Percentiles rank a stretch among this genome's conserved stretches.
These are phyloP conservation scores for Macaranga tanarius DNA, from an alignment of 441 rosid species.

Conservation along the genomic window DNA sequence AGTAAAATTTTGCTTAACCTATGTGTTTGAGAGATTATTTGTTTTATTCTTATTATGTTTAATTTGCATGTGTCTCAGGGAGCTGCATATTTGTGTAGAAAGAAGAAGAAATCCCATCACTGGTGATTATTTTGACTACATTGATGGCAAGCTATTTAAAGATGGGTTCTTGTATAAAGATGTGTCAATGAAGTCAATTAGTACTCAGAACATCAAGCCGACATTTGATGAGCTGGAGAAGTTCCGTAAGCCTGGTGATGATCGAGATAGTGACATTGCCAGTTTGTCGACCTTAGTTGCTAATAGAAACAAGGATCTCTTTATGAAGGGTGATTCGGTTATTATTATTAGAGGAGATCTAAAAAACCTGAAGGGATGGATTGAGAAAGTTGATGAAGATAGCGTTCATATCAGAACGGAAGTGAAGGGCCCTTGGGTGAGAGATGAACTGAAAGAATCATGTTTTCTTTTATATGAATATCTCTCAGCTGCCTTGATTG, in stretches of 20 bases:
- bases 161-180: constrained; percentile 88
- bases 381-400: constrained; percentile 97
- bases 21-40: constrained; percentile 7
- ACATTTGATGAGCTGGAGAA: constrained; percentile 97
- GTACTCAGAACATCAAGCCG: constrained; percentile 71
- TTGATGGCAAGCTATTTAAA: constrained; percentile 79
- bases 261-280: constrained; percentile 63
- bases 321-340: constrained; percentile 97
- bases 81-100: constrained; percentile 89
- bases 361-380: constrained; percentile 93
- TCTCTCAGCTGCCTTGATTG: too few species aligned
- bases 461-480: not conserved
- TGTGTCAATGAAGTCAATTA: constrained; percentile 89
- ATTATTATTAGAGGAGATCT: constrained; percentile 93
- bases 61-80: constrained; percentile 48
- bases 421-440: constrained; percentile 93
- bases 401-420: constrained; percentile 85
- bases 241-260: constrained; percentile 72
- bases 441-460: constrained; percentile 21
- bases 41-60: not conserved
- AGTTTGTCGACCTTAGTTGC: constrained; percentile 85
- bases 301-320: constrained; percentile 94
- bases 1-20: not conserved
- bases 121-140: constrained; percentile 91
- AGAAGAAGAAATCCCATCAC: constrained; percentile 80